These are phyloP conservation scores for Talaromyces ruber DNA, from an alignment of 495 filamentous ascomycete genomes.

Conservation along the genomic window DNA sequence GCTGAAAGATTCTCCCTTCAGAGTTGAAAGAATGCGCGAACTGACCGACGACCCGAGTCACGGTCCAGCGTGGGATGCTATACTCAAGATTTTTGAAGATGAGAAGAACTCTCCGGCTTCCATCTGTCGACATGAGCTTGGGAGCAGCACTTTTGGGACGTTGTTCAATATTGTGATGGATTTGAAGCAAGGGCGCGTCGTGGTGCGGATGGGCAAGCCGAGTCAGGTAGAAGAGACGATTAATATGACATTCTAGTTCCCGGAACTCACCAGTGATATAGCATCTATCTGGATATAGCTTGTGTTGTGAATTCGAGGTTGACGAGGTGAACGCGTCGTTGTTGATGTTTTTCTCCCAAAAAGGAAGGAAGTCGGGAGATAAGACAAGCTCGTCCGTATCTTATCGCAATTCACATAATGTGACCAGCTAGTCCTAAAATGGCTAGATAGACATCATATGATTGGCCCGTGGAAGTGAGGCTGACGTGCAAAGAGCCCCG, in stretches of 20 bases:
- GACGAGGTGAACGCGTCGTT: neutral
- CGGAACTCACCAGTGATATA: neutral
- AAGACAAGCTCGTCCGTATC: neutral
- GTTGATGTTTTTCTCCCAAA: neutral
- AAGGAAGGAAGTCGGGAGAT: neutral
- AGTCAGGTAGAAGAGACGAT: neutral
- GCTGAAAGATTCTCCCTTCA: slow-evolving; percentile 1
- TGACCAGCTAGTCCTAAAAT: neutral
- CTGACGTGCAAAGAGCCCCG: neutral
- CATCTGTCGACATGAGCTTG: neutral
- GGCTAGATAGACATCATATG: neutral
- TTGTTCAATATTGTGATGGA: slow-evolving; percentile 6
- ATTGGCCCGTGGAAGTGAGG: slow-evolving; percentile 2
- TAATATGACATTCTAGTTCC: neutral
- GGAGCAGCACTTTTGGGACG: neutral
- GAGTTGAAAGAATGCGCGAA: neutral
- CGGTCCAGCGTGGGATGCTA: neutral
- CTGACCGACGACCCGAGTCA: neutral
- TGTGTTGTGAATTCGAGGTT: neutral
- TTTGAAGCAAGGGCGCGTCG: neutral
- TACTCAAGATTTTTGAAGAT: neutral
- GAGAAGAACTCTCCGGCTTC: neutral
- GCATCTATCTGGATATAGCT: neutral
- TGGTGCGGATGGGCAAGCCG: neutral
- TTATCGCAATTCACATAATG: neutral